Percentiles rank a stretch among this genome's conserved stretches.
Conservation (phyloP, 2,329 filamentous ascomycete species). For the Exophiala viscosa region DNA sequence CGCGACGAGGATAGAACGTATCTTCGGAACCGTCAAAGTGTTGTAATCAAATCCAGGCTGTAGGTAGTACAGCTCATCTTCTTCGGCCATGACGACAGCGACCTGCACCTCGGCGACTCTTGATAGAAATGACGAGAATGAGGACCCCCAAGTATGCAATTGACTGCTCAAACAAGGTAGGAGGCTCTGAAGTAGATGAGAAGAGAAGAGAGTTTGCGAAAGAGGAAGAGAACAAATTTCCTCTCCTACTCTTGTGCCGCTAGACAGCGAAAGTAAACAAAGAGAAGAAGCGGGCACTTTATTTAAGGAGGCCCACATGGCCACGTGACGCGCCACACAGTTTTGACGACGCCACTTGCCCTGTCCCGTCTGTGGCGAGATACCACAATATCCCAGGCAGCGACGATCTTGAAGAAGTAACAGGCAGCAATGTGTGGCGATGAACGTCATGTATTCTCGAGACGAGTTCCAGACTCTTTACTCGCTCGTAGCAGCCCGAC, state of each 20-base stretch:
- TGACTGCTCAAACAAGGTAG: too few species aligned
- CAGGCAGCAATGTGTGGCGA: background rate
- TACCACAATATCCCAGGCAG: background rate
- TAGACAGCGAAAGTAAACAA: constrained; percentile 1
- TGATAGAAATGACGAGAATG: background rate
- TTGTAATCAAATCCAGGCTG: constrained; percentile 80
- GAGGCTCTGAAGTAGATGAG: background rate
- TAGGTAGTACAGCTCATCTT: constrained; percentile 76
- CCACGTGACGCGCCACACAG: too few species aligned
- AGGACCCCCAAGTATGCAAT: background rate
- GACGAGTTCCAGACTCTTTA: constrained; percentile 1
- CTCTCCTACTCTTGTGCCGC: background rate
- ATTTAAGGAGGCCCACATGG: constrained; percentile 1
- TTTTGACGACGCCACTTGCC: too few species aligned
- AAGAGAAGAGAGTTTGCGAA: background rate
- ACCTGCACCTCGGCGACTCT: background rate
- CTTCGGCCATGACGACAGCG: constrained; percentile 32
- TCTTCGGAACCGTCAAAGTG: constrained; percentile 76
- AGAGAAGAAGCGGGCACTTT: background rate
- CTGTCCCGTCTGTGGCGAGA: background rate
- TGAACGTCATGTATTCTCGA: constrained; percentile 4
- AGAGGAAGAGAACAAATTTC: background rate
- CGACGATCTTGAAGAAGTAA: background rate
- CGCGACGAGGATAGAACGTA: constrained; percentile 86
- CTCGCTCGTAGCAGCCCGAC: background rate